Evolutionary conservation across 208 protist genomes (phyloP), one percentile per base, ranked within the genome.

Genomic region (Trypanosoma mega): DNA sequence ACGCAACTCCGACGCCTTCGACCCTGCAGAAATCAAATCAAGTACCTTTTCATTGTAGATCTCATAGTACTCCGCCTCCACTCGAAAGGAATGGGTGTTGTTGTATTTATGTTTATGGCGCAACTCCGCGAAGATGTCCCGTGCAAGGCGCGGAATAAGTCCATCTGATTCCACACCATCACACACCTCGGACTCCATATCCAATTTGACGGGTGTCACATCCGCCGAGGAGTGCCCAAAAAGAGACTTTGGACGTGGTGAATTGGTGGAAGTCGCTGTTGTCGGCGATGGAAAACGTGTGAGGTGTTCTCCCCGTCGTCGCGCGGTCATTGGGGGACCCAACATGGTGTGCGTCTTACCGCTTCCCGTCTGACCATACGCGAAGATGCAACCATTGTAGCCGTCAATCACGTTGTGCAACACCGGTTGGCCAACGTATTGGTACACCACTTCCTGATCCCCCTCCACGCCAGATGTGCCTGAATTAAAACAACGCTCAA

Each of bases 31-130:
- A 50, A 95, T 74, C 8, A 97, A 77, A 55, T 96, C 88, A 49
- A 80, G 84, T 14, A 94, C 83, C 59, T 90, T 86, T 68, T 96
- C 90, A 51, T 96, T 95, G 80, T 95, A 96, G 39, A 97, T 94
- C 63, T 97, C 92, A 63, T 87, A 92, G 71, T 90, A 92, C 11
- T 83, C 77, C 18, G 90, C 51, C 51, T 85, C 79, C 2, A 92
- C 78, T 27, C 78, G 78, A 69, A 79, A 95, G 3, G 88, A 90
- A 54, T 76, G 78, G 20, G 84, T 76, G 4, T 56, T 62, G 56
- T 94, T 74, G 31, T 80, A 72, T 48, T 73, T 69, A 14, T 74
- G 80, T 72, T 78, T 88, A 30, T 54, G 57, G 7, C 62, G 80
- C 20, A 90, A 68, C 0, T 53, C 51, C 0, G 68, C 50, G 60